Conservation (phyloP, 2,329 filamentous ascomycete genomes). For the Metarhizium sp. region DNA sequence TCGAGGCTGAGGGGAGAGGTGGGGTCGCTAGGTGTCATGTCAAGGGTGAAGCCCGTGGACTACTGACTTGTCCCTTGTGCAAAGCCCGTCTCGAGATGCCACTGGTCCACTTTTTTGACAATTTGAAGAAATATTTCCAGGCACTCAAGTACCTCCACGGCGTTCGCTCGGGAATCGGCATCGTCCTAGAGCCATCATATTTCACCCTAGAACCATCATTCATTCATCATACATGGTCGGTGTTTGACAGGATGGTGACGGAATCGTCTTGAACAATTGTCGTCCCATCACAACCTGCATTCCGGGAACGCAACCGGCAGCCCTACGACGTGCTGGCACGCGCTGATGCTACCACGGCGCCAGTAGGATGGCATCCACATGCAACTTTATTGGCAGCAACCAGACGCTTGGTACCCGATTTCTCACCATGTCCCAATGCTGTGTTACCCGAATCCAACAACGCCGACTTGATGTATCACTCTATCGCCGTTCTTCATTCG, state of each 20-base stretch:
- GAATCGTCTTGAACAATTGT: too few species aligned
- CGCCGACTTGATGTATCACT: neutral
- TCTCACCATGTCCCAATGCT: neutral
- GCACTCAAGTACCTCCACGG: neutral
- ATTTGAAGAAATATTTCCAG: too few species aligned
- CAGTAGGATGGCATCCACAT: neutral
- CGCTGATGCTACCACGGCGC: neutral
- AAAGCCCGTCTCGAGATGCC: too few species aligned
- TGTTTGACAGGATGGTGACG: too few species aligned
- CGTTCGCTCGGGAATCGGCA: slow-evolving; percentile 5
- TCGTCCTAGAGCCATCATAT: neutral
- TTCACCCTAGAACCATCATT: neutral
- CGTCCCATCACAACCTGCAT: neutral
- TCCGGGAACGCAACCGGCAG: neutral
- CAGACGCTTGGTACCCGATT: neutral
- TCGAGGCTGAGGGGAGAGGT: slow-evolving; percentile 4
- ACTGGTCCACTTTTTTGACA: too few species aligned
- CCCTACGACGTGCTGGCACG: neutral
- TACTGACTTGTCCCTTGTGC: too few species aligned
- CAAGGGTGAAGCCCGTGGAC: neutral
- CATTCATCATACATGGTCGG: neutral
- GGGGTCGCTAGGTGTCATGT: neutral
- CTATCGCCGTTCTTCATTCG: neutral
- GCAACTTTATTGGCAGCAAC: neutral
- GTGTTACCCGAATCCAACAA: neutral